Base-by-base conservation (phyloP, 192 early-diverging fungal species). In the Coemansia sp. region DNA sequence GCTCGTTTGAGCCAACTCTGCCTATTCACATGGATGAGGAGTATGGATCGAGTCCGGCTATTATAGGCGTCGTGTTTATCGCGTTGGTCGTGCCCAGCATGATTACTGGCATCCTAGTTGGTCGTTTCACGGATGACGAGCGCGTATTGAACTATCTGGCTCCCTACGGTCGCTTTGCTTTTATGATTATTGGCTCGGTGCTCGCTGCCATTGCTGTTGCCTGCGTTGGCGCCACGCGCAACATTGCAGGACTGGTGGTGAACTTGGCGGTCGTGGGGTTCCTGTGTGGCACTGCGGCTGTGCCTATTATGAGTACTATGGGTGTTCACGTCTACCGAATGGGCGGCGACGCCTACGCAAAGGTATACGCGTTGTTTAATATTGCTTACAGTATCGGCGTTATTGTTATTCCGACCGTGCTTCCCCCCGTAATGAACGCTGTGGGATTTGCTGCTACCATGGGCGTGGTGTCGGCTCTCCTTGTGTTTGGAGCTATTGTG, bases 361-460 rank as follows among this genome's bases (percentile, higher is more conserved):
- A 80, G 73, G 87, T 89, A 2, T 92, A 91, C 73, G 90, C 90
- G 6, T 72, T 93, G 39, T 91, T 89, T 73, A 93, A 92, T 72
- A 89, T 92, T 73, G 86, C 89, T 0, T 93, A 89, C 50, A 88
- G 89, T 23, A 67, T 88, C n/a, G 89, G 90, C n/a, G 90, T 92
- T 82, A 88, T 92, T 49, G 65, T 88, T 30, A 88, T 90, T 3
- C 92, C 92, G 5, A 89, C 90, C n/a, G 68, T 87, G 49, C 84
- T 87, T 26, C 88, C 90, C 2, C 73, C 82, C 3, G 71, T 90
- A 23, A 82, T 84, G 69, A 85, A 88, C 19, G 70, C 77, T 19
- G 71, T 82, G 21, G 85, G 85, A 0, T 91, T 91, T 76, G 76
- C 67, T 3, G 77, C 65, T 40, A 86, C 86, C 13, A 83, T 88